Percentiles rank a stretch among this genome's conserved stretches.
phyloP scores from a whole-genome alignment of 2,329 filamentous ascomycete species.

The Diaporthe batatas region DNA sequence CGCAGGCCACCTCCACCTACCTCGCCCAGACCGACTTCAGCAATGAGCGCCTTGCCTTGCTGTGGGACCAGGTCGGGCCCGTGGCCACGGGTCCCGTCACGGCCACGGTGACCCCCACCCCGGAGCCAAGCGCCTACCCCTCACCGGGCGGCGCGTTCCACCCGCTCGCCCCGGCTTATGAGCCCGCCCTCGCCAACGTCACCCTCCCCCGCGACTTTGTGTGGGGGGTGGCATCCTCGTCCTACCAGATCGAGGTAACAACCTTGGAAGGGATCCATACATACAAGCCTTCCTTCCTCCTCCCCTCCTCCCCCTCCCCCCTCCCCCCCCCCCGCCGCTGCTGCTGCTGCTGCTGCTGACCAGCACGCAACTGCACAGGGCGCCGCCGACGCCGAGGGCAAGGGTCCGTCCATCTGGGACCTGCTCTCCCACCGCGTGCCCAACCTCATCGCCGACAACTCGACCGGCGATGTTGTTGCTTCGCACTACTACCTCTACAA shows the following conservation, averaged over 20 bases:
- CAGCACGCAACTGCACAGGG: not conserved
- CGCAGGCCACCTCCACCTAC: not conserved
- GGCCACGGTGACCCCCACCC: conserved; percentile 19
- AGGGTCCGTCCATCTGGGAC: conserved; percentile 33
- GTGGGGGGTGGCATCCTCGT: conserved; percentile 35
- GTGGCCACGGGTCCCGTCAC: conserved; percentile 33
- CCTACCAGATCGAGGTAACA: conserved; percentile 34
- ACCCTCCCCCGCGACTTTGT: conserved; percentile 29
- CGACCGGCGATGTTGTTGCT: conserved; percentile 22
- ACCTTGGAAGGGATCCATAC: no score
- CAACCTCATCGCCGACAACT: conserved; percentile 27
- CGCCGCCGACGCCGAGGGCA: conserved; percentile 30
- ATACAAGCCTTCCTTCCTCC: no score
- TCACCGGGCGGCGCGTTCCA: conserved; percentile 24
- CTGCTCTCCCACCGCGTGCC: conserved; percentile 33
- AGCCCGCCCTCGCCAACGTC: conserved; percentile 19
- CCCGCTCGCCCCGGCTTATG: conserved; percentile 25
- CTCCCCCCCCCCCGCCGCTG: no score
- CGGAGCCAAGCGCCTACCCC: conserved; percentile 16
- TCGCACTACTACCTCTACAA: conserved; percentile 37
- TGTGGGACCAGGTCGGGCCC: conserved; percentile 34
- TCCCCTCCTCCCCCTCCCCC: no score
- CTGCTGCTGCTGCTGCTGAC: no score
- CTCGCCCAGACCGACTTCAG: conserved; percentile 33
- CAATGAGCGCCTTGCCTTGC: conserved; percentile 30